Base-by-base conservation (phyloP, 345 rosid species). In the Boechera divaricarpa region DNA sequence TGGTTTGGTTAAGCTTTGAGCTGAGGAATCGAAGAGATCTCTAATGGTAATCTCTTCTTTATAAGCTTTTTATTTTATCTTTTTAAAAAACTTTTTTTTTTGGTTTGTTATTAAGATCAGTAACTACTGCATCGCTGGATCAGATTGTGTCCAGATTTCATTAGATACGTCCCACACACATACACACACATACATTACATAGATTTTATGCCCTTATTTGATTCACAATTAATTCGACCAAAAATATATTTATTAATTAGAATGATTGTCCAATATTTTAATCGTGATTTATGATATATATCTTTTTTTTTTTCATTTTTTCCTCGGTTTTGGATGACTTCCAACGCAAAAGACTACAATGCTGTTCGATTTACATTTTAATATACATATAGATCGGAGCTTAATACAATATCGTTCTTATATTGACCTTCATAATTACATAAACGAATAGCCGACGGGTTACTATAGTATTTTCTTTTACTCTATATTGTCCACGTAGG, bases 81-180 rank as follows among this genome's bases (percentile, higher is more conserved):
- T 41, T 31, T 10, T 9, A 52, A 62, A 35, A 53, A 21, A 16
- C 29, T 16, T 3, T 10, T 32, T 58, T 60, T 78, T 21, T 41
- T 58, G 77, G 52, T 57, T 58, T 77, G 79, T 69, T 82, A 76
- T 83, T 59, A 67, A 77, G 70, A 61, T 72, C 41, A 83, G 82
- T 41, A 85, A 88, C 85, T 82, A 84, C 83, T 91, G 98, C 97
- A 81, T 87, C 87, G 96, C 98, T 93, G 99, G 91, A 88, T 87
- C 91, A 82, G 94, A 96, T 90, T 91, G 77, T 85, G 83, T 81
- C 63, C 82, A 87, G 91, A 91, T 91, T 89, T 87, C 79, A 85
- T 39, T 82, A 63, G 74, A 82, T 79, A 79, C 84, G 72, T 44
- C 49, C 58, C 77, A 78, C 81, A 73, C 73, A 69, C 78, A 76